phyloP scores from a whole-genome alignment of 2,329 filamentous ascomycete genomes.

The Lojkania enalia region DNA sequence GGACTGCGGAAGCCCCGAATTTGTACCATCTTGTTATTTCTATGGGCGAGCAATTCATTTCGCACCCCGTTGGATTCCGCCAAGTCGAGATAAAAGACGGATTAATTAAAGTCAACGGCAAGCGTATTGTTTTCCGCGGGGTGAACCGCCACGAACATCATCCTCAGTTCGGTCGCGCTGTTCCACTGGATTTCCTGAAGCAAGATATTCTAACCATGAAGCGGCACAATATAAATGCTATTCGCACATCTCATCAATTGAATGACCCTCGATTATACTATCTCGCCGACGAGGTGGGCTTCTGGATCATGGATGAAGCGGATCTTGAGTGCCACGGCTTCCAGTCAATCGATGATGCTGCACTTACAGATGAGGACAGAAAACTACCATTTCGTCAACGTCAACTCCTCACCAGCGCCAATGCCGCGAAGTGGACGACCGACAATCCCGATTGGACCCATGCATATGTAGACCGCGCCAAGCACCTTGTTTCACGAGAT shows the following conservation, averaged over 20 bases:
- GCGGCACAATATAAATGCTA: conserved; percentile 69
- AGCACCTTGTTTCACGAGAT: conserved; percentile 67
- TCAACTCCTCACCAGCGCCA: conserved; percentile 58
- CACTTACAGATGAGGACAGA: conserved; percentile 26
- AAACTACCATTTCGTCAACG: conserved; percentile 63
- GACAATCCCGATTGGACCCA: conserved; percentile 64
- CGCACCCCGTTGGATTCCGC: conserved; percentile 65
- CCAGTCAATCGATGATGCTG: conserved; percentile 41
- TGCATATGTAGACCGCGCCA: conserved; percentile 69
- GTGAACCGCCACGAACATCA: conserved; percentile 74
- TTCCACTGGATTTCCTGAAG: conserved; percentile 64
- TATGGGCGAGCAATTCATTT: conserved; percentile 48
- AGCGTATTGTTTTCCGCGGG: conserved; percentile 63
- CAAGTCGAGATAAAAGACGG: conserved; percentile 65
- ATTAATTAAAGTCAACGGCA: conserved; percentile 65
- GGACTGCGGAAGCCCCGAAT: conserved; percentile 69
- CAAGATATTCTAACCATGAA: conserved; percentile 70
- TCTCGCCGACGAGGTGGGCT: conserved; percentile 66
- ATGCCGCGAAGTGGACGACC: conserved; percentile 62
- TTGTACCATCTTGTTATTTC: conserved; percentile 60
- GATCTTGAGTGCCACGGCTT: conserved; percentile 55
- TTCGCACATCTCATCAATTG: conserved; percentile 70
- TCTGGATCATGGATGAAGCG: conserved; percentile 65
- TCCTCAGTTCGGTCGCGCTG: conserved; percentile 63
- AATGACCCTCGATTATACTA: conserved; percentile 64